phyloP scores from a whole-genome alignment of 495 filamentous ascomycete species.

The Halenospora varia region DNA sequence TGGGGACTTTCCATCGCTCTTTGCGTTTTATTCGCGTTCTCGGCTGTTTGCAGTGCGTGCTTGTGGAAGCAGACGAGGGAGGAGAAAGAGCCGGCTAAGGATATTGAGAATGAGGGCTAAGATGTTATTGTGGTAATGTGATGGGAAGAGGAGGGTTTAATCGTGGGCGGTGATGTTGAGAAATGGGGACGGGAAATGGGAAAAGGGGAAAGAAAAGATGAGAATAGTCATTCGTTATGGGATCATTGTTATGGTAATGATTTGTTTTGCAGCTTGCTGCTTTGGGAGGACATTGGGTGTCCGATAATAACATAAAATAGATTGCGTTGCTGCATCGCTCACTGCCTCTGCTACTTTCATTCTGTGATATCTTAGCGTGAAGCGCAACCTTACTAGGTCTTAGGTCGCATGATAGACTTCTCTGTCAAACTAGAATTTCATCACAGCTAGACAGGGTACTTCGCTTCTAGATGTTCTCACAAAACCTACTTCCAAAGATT shows the following conservation, averaged over 20 bases:
- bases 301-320: neutral
- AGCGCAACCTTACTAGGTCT: too few relatives aligned
- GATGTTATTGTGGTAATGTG: neutral
- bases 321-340: neutral
- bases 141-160: neutral
- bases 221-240: neutral
- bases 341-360: too few relatives aligned
- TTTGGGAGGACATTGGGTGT: neutral
- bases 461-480: too few relatives aligned
- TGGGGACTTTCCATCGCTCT: constrained; percentile 86
- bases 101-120: constrained; percentile 31
- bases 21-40: constrained; percentile 72
- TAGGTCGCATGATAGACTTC: too few relatives aligned
- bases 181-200: neutral
- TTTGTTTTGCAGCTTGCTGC: neutral
- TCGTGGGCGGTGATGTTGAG: neutral
- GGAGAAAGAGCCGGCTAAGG: constrained; percentile 24
- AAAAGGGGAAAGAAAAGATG: neutral
- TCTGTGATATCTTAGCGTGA: too few relatives aligned
- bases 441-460: too few relatives aligned
- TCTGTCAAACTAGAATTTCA: too few relatives aligned
- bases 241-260: neutral
- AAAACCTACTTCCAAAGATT: too few relatives aligned
- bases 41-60: constrained; percentile 27
- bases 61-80: constrained; percentile 18